A percentile compares a stretch with the other conserved stretches of the same genome.
These are phyloP conservation scores for Giardia duodenalis DNA, from an alignment of 208 protist species.

Conservation along the genomic window DNA sequence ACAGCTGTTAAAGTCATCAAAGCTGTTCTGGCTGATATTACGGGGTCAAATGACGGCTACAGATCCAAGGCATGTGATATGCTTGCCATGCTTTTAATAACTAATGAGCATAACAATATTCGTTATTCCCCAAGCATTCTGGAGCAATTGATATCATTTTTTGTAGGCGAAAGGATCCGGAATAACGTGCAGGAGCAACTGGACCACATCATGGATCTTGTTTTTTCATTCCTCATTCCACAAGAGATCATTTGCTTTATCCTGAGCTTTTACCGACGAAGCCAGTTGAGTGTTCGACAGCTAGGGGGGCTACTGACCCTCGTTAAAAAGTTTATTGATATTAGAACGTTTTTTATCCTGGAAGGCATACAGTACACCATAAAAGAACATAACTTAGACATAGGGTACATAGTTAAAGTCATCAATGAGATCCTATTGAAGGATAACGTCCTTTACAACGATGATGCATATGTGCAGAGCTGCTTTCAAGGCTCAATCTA, in stretches of 20 bases:
- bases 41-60: background rate
- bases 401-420: background rate
- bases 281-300: background rate
- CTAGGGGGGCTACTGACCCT: background rate
- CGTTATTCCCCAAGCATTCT: background rate
- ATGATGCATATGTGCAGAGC: background rate
- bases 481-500: background rate
- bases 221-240: background rate
- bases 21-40: background rate
- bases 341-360: background rate
- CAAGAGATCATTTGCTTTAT: background rate
- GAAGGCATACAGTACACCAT: background rate
- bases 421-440: background rate
- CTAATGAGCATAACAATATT: background rate
- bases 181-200: background rate
- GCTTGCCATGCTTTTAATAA: background rate
- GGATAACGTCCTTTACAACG: background rate
- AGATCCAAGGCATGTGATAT: background rate
- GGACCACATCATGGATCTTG: background rate
- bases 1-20: background rate
- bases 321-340: background rate
- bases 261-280: background rate
- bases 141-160: background rate
- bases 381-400: background rate
- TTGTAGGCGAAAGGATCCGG: background rate